Evolutionary conservation across 352 stramenopile genomes (phyloP).

Genomic region (Phytophthora cactorum): DNA sequence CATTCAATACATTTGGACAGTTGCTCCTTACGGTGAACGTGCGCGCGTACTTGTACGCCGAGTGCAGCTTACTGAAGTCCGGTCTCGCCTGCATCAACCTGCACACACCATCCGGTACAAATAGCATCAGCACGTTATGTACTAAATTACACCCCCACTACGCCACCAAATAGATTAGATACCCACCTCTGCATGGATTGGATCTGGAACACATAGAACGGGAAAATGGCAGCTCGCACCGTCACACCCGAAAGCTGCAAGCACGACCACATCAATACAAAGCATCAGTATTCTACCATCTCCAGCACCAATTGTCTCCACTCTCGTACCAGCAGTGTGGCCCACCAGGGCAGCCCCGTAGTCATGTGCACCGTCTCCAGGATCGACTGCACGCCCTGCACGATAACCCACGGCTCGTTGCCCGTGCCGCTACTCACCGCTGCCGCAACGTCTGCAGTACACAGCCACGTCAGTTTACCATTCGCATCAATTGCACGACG

Average conservation of each 20-base stretch:
- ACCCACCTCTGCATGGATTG: constrained; percentile 61
- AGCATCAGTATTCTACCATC: constrained; percentile 5
- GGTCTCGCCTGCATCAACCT: constrained; percentile 54
- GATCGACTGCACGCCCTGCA: constrained; percentile 64
- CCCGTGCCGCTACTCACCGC: constrained; percentile 26
- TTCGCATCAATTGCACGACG: neutral
- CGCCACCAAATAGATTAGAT: neutral
- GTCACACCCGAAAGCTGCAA: constrained; percentile 61
- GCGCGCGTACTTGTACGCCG: constrained; percentile 74
- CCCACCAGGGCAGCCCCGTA: constrained; percentile 81
- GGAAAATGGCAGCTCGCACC: constrained; percentile 73
- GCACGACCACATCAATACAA: constrained; percentile 1
- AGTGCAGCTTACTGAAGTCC: constrained; percentile 73
- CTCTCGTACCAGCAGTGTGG: constrained; percentile 56
- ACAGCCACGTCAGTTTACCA: neutral
- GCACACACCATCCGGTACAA: neutral
- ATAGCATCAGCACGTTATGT: constrained; percentile 7
- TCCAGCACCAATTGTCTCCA: neutral
- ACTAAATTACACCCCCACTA: neutral
- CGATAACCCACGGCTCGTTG: constrained; percentile 52
- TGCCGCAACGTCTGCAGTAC: constrained; percentile 35
- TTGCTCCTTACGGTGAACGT: constrained; percentile 60
- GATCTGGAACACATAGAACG: constrained; percentile 78
- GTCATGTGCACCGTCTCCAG: constrained; percentile 70
- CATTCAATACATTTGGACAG: neutral